Conservation (phyloP, 2,329 filamentous ascomycete genomes). For the Amphichorda felina region DNA sequence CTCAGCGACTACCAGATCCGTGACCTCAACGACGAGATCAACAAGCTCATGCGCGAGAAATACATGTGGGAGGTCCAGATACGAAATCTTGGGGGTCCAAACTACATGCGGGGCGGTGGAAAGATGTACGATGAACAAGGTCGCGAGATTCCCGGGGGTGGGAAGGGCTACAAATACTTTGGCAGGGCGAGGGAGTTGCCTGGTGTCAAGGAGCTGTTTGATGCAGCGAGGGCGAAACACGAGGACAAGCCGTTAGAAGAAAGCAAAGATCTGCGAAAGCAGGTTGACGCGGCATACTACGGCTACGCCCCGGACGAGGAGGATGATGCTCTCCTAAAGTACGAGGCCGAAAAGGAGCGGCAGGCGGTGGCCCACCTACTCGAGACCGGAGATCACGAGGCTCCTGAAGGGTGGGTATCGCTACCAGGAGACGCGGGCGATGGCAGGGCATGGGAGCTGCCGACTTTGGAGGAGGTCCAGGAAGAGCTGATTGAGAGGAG, state of each 20-base stretch:
- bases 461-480: constrained; percentile 85
- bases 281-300: constrained; percentile 91
- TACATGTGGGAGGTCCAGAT: constrained; percentile 99
- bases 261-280: constrained; percentile 56
- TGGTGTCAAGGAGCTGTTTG: constrained; percentile 93
- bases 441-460: constrained; percentile 70
- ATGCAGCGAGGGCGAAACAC: constrained; percentile 60
- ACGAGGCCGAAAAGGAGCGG: constrained; percentile 74
- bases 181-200: constrained; percentile 81
- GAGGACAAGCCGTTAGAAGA: constrained; percentile 54
- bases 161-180: constrained; percentile 91
- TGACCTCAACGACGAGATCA: constrained; percentile 98
- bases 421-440: constrained; percentile 81
- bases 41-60: constrained; percentile 97
- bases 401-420: constrained; percentile 66
- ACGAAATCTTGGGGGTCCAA: constrained; percentile 86
- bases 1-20: constrained; percentile 96
- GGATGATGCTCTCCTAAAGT: constrained; percentile 66
- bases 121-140: constrained; percentile 65
- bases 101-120: constrained; percentile 74
- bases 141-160: constrained; percentile 58
- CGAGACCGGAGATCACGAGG: constrained; percentile 39
- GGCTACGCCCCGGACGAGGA: constrained; percentile 91
- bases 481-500: constrained; percentile 82
- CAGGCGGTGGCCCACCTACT: constrained; percentile 64